phyloP scores from a whole-genome alignment of 192 early-diverging fungal species.

The Backusella tarrabulga region DNA sequence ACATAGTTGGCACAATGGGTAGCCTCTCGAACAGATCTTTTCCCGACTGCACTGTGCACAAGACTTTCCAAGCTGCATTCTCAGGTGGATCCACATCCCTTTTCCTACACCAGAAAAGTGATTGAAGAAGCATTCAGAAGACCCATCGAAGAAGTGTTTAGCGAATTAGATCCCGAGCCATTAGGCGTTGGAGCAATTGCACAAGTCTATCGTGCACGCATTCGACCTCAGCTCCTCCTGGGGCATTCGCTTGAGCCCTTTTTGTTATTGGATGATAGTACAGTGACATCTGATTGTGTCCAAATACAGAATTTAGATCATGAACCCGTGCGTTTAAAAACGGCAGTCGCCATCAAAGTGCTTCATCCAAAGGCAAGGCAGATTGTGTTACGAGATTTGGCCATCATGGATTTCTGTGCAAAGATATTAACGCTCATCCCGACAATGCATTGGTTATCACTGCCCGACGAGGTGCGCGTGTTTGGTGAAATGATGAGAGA shows the following conservation, averaged over 20 bases:
- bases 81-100: slow-evolving; percentile 74
- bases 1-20: slow-evolving; percentile 87
- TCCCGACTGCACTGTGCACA: slow-evolving; percentile 70
- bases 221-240: slow-evolving; percentile 38
- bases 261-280: slow-evolving; percentile 10
- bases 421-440: slow-evolving; percentile 68
- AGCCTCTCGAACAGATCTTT: slow-evolving; percentile 86
- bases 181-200: slow-evolving; percentile 95
- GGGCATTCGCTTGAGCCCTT: slow-evolving; percentile 14
- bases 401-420: slow-evolving; percentile 76
- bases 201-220: slow-evolving; percentile 74
- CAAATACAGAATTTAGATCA: slow-evolving; percentile 5
- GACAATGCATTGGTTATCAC: slow-evolving; percentile 77
- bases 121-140: slow-evolving; percentile 69
- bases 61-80: slow-evolving; percentile 82
- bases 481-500: slow-evolving; percentile 92
- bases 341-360: slow-evolving; percentile 84
- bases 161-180: slow-evolving; percentile 68
- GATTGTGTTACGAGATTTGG: slow-evolving; percentile 76
- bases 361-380: slow-evolving; percentile 78
- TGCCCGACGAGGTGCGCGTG: slow-evolving; percentile 85
- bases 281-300: slow-evolving; percentile 19
- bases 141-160: slow-evolving; percentile 74
- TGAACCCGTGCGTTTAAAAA: slow-evolving; percentile 29
- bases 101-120: slow-evolving; percentile 57